Percentiles rank a stretch among this genome's conserved stretches.
These are phyloP conservation scores for Boletus vinaceobasis DNA, from an alignment of 768 basidiomycete species.

Conservation along the genomic window DNA sequence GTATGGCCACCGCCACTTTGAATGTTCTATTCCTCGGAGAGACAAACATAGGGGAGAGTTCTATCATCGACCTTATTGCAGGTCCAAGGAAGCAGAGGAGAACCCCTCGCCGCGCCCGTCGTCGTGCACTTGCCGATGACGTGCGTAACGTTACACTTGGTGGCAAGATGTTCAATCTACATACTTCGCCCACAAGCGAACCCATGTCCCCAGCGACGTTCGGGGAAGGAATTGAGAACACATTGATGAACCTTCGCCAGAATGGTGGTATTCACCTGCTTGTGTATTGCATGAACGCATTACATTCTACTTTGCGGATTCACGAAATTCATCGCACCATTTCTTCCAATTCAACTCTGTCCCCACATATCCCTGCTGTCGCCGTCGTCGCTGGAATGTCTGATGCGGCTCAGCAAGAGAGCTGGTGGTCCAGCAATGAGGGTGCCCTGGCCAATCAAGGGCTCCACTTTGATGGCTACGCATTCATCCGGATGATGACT, in stretches of 20 bases:
- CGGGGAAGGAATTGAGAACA: slow-evolving; percentile 3
- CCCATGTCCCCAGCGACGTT: background rate
- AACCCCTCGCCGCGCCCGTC: background rate
- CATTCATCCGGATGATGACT: slow-evolving; percentile 11
- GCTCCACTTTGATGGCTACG: slow-evolving; percentile 13
- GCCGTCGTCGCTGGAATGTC: slow-evolving; percentile 18
- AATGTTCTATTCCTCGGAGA: slow-evolving; percentile 24
- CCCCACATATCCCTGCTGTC: slow-evolving; percentile 9
- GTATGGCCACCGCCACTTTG: background rate
- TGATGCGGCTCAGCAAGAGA: slow-evolving; percentile 5
- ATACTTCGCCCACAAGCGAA: slow-evolving; percentile 3
- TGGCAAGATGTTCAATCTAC: slow-evolving; percentile 14
- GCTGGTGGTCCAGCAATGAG: slow-evolving; percentile 19
- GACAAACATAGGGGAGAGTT: slow-evolving; percentile 15
- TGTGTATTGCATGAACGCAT: slow-evolving; percentile 20
- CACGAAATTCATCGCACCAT: slow-evolving; percentile 11
- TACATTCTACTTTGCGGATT: slow-evolving; percentile 10
- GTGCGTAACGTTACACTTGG: slow-evolving; percentile 11
- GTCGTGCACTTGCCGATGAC: background rate
- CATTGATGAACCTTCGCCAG: slow-evolving; percentile 9
- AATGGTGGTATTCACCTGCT: slow-evolving; percentile 17
- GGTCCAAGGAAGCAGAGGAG: slow-evolving; percentile 1
- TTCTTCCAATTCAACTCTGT: background rate
- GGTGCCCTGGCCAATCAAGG: slow-evolving; percentile 7
- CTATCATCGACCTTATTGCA: slow-evolving; percentile 18